Evolutionary conservation across 805 yeast genomes (phyloP).

Genomic region (Yarrowia sp.): DNA sequence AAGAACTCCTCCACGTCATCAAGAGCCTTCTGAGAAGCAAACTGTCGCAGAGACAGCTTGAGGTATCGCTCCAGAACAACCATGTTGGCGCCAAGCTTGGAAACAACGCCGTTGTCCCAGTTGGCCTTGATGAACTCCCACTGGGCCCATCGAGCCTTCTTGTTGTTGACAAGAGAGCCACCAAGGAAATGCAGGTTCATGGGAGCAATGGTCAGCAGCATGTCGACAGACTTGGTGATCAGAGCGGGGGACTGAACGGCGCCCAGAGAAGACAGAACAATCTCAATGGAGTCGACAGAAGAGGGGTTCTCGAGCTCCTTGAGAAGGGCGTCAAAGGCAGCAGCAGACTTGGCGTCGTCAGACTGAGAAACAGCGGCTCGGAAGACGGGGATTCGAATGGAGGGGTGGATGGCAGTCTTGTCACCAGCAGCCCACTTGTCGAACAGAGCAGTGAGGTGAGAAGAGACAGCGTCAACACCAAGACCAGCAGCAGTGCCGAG

Average conservation of each 20-base stretch:
- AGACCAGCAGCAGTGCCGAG: slow-evolving; percentile 58
- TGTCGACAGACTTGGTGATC: slow-evolving; percentile 42
- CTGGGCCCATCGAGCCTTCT: slow-evolving; percentile 43
- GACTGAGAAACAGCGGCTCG: slow-evolving; percentile 43
- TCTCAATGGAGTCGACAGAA: slow-evolving; percentile 55
- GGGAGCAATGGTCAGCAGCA: slow-evolving; percentile 44
- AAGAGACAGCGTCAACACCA: slow-evolving; percentile 47
- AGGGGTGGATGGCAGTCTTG: slow-evolving; percentile 48
- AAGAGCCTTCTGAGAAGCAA: slow-evolving; percentile 40
- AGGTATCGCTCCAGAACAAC: slow-evolving; percentile 50
- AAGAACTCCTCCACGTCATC: slow-evolving; percentile 46
- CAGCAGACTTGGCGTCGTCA: slow-evolving; percentile 38
- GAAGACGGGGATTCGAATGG: slow-evolving; percentile 47
- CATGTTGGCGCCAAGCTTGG: slow-evolving; percentile 48
- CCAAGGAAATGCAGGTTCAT: slow-evolving; percentile 60
- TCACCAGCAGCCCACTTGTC: slow-evolving; percentile 45
- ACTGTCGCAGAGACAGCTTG: slow-evolving; percentile 38
- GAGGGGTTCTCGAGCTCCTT: slow-evolving; percentile 50
- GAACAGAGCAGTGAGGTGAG: slow-evolving; percentile 42
- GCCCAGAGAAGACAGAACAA: slow-evolving; percentile 56
- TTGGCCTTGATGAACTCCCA: slow-evolving; percentile 52
- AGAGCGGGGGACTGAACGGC: slow-evolving; percentile 41
- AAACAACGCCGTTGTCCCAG: slow-evolving; percentile 44
- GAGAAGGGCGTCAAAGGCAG: slow-evolving; percentile 43
- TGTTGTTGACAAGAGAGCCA: slow-evolving; percentile 47